Percentiles rank a stretch among this genome's conserved stretches.
Evolutionary conservation across 2,329 filamentous ascomycete genomes (phyloP).

Genomic region (Magnaporthiopsis rhizophila): DNA sequence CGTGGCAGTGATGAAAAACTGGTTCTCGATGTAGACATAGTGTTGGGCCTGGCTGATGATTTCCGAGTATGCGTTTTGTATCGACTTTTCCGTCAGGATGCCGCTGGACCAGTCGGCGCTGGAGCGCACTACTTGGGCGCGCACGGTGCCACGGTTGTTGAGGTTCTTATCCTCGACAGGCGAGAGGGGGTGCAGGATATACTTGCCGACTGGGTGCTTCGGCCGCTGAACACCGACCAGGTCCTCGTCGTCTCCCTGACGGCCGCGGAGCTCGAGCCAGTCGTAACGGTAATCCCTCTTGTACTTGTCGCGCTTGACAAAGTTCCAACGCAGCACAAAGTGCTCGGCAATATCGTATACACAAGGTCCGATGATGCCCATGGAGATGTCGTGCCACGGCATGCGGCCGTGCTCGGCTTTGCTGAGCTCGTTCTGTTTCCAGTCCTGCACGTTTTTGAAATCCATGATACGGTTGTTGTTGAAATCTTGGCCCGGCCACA

Average conservation of each 20-base stretch:
- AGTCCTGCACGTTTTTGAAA: conserved; percentile 83
- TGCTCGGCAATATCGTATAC: conserved; percentile 95
- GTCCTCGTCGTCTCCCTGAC: conserved; percentile 72
- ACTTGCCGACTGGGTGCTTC: conserved; percentile 81
- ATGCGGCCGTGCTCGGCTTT: conserved; percentile 90
- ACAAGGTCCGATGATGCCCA: conserved; percentile 82
- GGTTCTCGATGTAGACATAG: conserved; percentile 96
- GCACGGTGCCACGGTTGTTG: conserved; percentile 62
- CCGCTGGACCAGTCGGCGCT: conserved; percentile 92
- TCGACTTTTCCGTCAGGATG: conserved; percentile 74
- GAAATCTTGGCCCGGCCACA: conserved; percentile 95
- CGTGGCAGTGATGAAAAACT: conserved; percentile 96
- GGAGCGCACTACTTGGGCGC: conserved; percentile 80
- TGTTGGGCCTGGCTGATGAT: conserved; percentile 83
- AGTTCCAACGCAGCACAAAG: conserved; percentile 93
- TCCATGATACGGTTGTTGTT: conserved; percentile 98
- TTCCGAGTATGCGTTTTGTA: conserved; percentile 80
- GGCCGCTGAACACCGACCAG: conserved; percentile 82
- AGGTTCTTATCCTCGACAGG: conserved; percentile 59
- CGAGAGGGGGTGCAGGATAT: conserved; percentile 69
- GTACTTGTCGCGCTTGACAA: conserved; percentile 95
- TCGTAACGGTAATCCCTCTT: conserved; percentile 79
- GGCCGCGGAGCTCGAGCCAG: conserved; percentile 74
- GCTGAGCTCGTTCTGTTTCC: conserved; percentile 86
- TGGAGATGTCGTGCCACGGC: conserved; percentile 96